Conservation (phyloP, 306 rosid species). For the Quercus parvula region DNA sequence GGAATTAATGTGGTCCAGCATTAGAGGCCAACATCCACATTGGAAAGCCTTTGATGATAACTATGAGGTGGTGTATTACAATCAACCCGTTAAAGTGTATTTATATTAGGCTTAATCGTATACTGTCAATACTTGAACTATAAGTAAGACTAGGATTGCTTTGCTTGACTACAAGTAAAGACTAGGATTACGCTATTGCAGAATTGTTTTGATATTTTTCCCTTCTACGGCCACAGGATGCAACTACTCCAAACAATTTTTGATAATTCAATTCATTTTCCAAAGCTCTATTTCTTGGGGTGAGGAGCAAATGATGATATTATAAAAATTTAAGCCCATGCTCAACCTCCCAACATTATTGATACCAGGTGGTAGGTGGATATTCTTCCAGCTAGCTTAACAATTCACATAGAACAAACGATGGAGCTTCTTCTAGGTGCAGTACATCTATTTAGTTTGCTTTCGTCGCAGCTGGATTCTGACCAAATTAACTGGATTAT, state of each 20-base stretch:
- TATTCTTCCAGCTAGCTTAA: not conserved
- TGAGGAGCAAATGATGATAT: not conserved
- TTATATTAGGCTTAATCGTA: no score
- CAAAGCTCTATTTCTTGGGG: not conserved
- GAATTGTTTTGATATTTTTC: not conserved
- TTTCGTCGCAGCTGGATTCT: conserved; percentile 62
- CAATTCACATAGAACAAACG: not conserved
- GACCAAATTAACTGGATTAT: conserved; percentile 71
- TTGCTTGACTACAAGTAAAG: no score
- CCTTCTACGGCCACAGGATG: not conserved
- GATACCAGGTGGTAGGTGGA: not conserved
- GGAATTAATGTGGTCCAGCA: no score
- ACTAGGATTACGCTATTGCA: no score
- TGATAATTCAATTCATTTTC: not conserved
- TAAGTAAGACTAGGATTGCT: no score
- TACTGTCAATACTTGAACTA: no score
- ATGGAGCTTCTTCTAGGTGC: not conserved
- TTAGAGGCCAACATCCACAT: no score
- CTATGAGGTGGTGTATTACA: no score
- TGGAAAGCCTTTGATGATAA: no score
- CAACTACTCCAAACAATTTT: not conserved
- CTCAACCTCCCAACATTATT: no score
- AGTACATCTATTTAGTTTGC: conserved; percentile 24
- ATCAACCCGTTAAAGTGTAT: no score
- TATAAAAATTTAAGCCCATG: not conserved